Percentiles rank a stretch among this genome's conserved stretches.
Evolutionary conservation across 78 protist species (phyloP).

Genomic region (Dictyostelium citrinum): DNA sequence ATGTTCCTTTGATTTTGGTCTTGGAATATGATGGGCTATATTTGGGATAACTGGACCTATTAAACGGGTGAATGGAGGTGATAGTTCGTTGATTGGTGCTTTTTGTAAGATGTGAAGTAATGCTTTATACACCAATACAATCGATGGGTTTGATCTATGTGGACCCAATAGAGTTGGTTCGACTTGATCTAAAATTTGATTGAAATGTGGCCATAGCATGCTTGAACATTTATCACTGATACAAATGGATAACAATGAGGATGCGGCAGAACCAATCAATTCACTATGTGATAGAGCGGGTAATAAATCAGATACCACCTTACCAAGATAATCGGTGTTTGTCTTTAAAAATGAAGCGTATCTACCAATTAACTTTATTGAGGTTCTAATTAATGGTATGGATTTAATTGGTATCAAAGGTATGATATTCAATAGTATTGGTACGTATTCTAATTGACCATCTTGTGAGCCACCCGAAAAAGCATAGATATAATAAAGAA

Average conservation of each 20-base stretch:
- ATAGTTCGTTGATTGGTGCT: neutral
- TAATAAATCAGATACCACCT: constrained; percentile 34
- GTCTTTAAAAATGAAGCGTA: constrained; percentile 6
- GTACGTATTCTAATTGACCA: constrained; percentile 2
- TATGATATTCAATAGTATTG: constrained; percentile 1
- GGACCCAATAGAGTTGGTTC: neutral
- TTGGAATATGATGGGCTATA: neutral
- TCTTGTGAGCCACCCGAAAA: neutral
- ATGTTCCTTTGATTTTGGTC: neutral
- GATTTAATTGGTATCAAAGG: constrained; percentile 51
- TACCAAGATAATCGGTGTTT: neutral
- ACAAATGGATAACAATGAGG: constrained; percentile 13
- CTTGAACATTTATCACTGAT: neutral
- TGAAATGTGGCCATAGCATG: neutral
- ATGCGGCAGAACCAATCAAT: neutral
- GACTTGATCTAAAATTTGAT: constrained; percentile 1
- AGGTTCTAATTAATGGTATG: neutral
- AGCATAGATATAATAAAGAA: constrained; percentile 14
- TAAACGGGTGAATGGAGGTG: constrained; percentile 2
- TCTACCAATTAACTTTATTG: constrained; percentile 44
- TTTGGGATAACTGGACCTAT: constrained; percentile 11
- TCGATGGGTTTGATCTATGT: constrained; percentile 10
- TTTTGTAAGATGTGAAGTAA: neutral
- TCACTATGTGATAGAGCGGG: constrained; percentile 7
- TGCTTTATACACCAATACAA: constrained; percentile 1